Conservation (phyloP, 208 protist species). For the Acanthamoeba castellanii region DNA sequence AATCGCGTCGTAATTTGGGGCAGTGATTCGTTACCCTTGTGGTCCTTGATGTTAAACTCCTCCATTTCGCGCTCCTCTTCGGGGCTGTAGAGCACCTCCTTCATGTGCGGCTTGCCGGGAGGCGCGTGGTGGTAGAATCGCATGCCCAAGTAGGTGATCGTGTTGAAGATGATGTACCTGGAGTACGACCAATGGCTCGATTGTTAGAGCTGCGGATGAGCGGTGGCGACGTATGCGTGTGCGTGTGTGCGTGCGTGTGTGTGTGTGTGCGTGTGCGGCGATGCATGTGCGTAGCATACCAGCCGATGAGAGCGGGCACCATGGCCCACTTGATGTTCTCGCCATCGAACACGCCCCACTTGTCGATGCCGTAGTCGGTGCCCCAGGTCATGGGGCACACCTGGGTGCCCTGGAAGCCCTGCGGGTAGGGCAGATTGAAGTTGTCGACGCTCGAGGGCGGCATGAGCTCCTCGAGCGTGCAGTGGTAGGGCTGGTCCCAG, state of each 20-base stretch:
- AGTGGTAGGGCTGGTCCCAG: background rate
- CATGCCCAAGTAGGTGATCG: constrained; percentile 20
- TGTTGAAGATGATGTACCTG: constrained; percentile 11
- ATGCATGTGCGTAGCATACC: too few relatives aligned
- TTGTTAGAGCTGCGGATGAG: too few relatives aligned
- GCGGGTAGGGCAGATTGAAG: background rate
- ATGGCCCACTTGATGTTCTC: constrained; percentile 57
- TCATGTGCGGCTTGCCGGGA: constrained; percentile 48
- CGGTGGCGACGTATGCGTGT: too few relatives aligned
- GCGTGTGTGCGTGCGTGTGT: too few relatives aligned
- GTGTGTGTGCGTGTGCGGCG: too few relatives aligned
- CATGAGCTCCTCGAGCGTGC: background rate
- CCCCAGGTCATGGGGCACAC: constrained; percentile 56
- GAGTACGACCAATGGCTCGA: too few relatives aligned
- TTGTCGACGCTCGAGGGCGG: background rate
- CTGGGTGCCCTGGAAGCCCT: constrained; percentile 13
- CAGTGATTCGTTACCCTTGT: background rate
- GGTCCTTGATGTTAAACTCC: constrained; percentile 66
- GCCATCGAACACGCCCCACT: constrained; percentile 24
- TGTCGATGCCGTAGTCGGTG: background rate
- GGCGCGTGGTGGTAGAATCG: constrained; percentile 19
- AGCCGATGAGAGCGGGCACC: background rate
- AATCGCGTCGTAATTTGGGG: too few relatives aligned
- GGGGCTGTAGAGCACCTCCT: background rate
- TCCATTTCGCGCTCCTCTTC: constrained; percentile 65